Base-by-base conservation (phyloP, 129 eudicot species). In the Flaveria bidentis region DNA sequence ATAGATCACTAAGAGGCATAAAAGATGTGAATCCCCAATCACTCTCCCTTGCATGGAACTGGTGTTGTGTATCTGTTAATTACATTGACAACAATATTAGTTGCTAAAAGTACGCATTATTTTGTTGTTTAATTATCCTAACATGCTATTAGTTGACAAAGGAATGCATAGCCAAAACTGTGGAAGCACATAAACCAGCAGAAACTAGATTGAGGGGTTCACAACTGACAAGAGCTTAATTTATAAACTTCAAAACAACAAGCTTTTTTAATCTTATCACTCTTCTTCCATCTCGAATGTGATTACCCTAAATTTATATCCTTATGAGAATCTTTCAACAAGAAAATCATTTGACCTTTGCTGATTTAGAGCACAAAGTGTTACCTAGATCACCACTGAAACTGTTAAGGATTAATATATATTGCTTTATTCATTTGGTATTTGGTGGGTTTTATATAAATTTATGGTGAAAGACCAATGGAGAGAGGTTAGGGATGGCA, bases 11-110 rank as follows among this genome's bases (percentile, higher is more conserved):
- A 73, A 92, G 97, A 69, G 97, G 78, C 96, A 92, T 89, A 83
- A 92, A 92, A 15, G 97, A 89, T 67, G 97, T 92, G 86, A 92
- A 92, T 12, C 97, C 97, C 97, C 97, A 92, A 69, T 92, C 97
- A 80, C 97, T 92, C 86, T 89, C 97, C 78, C 97, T 86, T 80
- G 87, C 90, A 81, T 86, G 89, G 86, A 92, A 92, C 81, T 92
- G 97, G 80, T 92, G 97, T 8, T 92, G 97, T 61, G 97, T 92
- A 84, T 89, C 97, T 92, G 88, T 56, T 25, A 26, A 50, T 55
- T 67, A 74, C 67, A 17, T 50, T 3, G 53, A 82, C 4, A 18
- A 20, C 52, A 68, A 30, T n/a, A 66, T 66, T 10, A 66, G 51
- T n/a, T 39, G 26, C 51, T 66, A 66, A 66, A 63, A 39, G 26